phyloP scores from a whole-genome alignment of 164 flowering plant genomes.

The Aristolochia fimbriata region DNA sequence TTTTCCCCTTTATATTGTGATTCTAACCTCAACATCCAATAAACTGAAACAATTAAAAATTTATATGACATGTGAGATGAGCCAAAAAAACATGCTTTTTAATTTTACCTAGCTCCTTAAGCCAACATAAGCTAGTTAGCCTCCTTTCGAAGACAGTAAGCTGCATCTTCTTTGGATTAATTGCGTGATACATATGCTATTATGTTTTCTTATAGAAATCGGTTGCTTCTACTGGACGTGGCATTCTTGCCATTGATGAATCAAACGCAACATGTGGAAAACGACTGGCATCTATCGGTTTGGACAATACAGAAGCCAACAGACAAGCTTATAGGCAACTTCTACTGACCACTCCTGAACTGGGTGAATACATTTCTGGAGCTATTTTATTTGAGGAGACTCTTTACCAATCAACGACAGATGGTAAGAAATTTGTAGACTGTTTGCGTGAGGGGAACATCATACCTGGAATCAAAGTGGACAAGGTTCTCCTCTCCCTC shows the following conservation, averaged over 20 bases:
- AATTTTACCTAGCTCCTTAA: no score
- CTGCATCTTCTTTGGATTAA: neutral
- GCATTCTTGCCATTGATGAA: slow-evolving; percentile 85
- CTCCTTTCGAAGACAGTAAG: neutral
- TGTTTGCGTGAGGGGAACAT: slow-evolving; percentile 57
- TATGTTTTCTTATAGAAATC: slow-evolving; percentile 37
- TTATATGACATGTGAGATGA: no score
- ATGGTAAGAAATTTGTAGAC: slow-evolving; percentile 78
- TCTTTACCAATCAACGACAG: slow-evolving; percentile 78
- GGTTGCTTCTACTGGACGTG: slow-evolving; percentile 75
- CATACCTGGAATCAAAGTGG: slow-evolving; percentile 88
- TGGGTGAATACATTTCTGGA: slow-evolving; percentile 81
- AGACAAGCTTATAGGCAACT: slow-evolving; percentile 78
- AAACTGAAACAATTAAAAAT: no score
- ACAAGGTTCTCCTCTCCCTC: slow-evolving; percentile 38
- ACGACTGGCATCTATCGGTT: slow-evolving; percentile 65
- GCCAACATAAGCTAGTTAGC: neutral
- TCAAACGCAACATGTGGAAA: slow-evolving; percentile 85
- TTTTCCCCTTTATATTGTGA: no score
- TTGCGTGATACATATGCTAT: neutral
- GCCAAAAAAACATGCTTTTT: no score
- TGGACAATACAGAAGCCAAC: slow-evolving; percentile 74
- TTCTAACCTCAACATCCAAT: no score
- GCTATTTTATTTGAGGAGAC: slow-evolving; percentile 89
- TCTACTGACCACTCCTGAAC: slow-evolving; percentile 69